These are phyloP conservation scores for Thuja plicata DNA, from an alignment of 83 land plant genomes.

Conservation along the genomic window DNA sequence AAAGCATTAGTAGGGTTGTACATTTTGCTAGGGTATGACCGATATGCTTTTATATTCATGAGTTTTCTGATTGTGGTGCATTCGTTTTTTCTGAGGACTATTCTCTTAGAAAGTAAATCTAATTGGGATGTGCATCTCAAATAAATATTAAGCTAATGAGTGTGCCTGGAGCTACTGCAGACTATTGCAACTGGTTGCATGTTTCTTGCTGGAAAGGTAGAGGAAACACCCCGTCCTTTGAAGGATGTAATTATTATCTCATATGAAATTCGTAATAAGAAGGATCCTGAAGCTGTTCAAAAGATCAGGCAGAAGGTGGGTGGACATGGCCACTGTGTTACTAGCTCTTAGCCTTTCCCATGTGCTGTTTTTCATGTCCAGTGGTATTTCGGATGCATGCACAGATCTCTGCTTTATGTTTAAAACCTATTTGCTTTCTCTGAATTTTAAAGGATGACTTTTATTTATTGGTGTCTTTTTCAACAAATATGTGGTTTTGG, in stretches of 20 bases:
- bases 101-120: background rate
- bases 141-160: background rate
- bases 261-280: slow-evolving; percentile 31
- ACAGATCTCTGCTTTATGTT: background rate
- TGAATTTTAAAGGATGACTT: background rate
- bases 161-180: slow-evolving; percentile 17
- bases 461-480: background rate
- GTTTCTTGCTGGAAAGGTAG: slow-evolving; percentile 54
- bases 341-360: background rate
- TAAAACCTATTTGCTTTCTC: background rate
- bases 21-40: background rate
- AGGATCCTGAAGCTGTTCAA: slow-evolving; percentile 26
- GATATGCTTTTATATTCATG: background rate
- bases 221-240: slow-evolving; percentile 37
- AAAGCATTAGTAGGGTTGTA: background rate
- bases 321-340: background rate
- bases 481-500: background rate
- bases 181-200: slow-evolving; percentile 46
- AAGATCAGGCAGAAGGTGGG: slow-evolving; percentile 34
- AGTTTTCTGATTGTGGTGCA: background rate
- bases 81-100: background rate
- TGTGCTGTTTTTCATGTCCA: slow-evolving; percentile 7
- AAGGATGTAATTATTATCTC: slow-evolving; percentile 27
- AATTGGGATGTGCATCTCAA: background rate
- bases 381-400: background rate